Conservation (phyloP, 2,329 filamentous ascomycete genomes). For the Arthroderma sp. region DNA sequence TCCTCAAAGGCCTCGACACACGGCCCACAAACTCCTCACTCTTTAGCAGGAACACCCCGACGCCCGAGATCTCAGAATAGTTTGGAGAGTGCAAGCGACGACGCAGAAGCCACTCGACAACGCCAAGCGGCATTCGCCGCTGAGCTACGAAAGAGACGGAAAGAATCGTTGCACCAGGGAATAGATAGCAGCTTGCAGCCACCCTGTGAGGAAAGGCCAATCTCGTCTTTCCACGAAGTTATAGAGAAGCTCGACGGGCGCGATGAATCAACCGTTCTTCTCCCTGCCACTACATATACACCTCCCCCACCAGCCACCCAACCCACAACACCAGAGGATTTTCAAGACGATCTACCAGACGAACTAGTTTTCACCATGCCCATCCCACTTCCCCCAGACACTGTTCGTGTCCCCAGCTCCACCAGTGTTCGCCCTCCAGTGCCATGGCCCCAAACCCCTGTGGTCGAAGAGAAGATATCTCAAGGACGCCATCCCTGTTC, state of each 20-base stretch:
- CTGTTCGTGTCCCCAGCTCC: neutral
- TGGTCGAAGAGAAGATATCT: constrained; percentile 12
- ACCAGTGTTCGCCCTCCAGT: too few species aligned
- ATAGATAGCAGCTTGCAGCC: constrained; percentile 6
- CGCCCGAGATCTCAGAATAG: too few species aligned
- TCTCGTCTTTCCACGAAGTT: constrained; percentile 27
- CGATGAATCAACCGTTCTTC: neutral
- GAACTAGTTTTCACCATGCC: neutral
- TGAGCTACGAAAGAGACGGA: constrained; percentile 20
- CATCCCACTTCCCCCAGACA: neutral
- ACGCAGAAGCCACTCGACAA: constrained; percentile 13
- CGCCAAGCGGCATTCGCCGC: constrained; percentile 22
- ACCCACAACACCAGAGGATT: neutral
- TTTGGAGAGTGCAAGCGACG: neutral
- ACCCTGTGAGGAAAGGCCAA: constrained; percentile 23
- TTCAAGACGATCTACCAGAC: too few species aligned
- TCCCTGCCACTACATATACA: neutral
- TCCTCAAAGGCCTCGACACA: constrained; percentile 5
- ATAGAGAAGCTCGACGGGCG: constrained; percentile 22
- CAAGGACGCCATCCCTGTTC: constrained; percentile 11
- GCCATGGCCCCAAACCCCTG: constrained; percentile 4
- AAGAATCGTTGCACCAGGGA: constrained; percentile 7
- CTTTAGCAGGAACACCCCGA: too few species aligned
- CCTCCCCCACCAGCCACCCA: neutral
- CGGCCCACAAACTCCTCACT: neutral